Evolutionary conservation across 2,329 filamentous ascomycete genomes (phyloP).

Genomic region (Cladosporium sp.): DNA sequence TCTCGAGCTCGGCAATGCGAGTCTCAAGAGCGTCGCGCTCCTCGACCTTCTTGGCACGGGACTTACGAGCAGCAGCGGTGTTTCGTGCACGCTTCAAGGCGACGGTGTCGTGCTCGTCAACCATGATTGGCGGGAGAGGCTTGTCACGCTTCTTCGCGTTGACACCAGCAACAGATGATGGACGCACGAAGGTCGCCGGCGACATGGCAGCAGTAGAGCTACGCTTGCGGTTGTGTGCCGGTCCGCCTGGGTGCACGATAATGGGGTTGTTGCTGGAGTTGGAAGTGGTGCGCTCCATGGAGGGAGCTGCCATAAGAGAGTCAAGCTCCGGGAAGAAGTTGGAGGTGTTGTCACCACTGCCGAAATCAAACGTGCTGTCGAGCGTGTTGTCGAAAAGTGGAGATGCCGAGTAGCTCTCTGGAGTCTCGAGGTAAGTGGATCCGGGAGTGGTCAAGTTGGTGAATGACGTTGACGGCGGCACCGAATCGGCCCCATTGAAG

Average conservation of each 20-base stretch:
- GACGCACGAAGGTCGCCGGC: slow-evolving; percentile 43
- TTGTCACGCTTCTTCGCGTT: slow-evolving; percentile 71
- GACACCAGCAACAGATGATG: slow-evolving; percentile 68
- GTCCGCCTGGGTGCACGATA: slow-evolving; percentile 35
- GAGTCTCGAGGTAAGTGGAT: slow-evolving; percentile 72
- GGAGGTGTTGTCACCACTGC: slow-evolving; percentile 30
- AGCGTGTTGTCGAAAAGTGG: slow-evolving; percentile 61
- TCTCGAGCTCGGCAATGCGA: slow-evolving; percentile 54
- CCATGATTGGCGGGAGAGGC: slow-evolving; percentile 71
- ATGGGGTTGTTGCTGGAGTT: slow-evolving; percentile 32
- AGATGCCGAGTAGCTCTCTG: slow-evolving; percentile 72
- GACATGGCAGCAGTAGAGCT: slow-evolving; percentile 41
- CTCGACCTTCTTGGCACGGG: slow-evolving; percentile 78
- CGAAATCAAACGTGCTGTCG: slow-evolving; percentile 60
- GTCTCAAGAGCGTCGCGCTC: slow-evolving; percentile 71
- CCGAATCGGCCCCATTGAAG: slow-evolving; percentile 63
- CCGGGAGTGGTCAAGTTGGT: slow-evolving; percentile 79
- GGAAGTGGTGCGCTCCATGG: slow-evolving; percentile 39
- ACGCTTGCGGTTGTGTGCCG: slow-evolving; percentile 30
- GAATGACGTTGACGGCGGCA: slow-evolving; percentile 76
- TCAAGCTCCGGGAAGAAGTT: slow-evolving; percentile 59
- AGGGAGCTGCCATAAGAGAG: slow-evolving; percentile 23
- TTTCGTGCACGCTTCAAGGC: slow-evolving; percentile 93
- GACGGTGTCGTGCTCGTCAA: slow-evolving; percentile 69
- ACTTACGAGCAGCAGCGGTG: slow-evolving; percentile 89